Conservation (phyloP, 345 rosid species). For the Acer yangbiense region DNA sequence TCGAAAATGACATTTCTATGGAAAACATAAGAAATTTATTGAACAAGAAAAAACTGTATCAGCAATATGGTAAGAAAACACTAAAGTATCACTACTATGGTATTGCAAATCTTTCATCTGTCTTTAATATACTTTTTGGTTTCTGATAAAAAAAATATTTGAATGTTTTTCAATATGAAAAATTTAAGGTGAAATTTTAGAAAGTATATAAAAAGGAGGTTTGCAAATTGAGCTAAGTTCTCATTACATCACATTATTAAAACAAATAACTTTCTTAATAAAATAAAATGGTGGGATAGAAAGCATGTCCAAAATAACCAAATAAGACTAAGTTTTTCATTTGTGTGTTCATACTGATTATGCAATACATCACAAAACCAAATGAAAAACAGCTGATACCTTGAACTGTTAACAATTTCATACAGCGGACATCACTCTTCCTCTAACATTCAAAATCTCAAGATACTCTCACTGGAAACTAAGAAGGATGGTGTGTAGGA, state of each 20-base stretch:
- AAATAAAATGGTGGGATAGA: background rate
- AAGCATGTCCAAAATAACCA: background rate
- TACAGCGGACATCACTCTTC: background rate
- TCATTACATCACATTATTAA: background rate
- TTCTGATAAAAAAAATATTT: no score
- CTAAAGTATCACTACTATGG: no score
- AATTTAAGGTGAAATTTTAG: background rate
- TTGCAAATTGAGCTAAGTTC: background rate
- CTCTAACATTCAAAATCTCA: background rate
- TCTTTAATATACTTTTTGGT: no score
- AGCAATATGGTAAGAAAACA: no score
- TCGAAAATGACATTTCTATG: background rate
- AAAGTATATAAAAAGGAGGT: background rate
- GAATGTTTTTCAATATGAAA: no score
- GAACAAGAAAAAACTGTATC: no score
- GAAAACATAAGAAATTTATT: background rate
- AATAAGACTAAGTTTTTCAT: no score
- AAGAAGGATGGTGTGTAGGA: slow-evolving; percentile 13
- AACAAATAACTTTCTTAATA: background rate
- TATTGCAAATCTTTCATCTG: no score
- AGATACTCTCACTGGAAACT: background rate
- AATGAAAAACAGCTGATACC: background rate
- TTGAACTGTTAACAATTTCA: background rate
- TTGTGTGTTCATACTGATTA: background rate
- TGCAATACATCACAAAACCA: no score